Base-by-base conservation (phyloP, 2,329 filamentous ascomycete species). In the Fusarium anthophilum region DNA sequence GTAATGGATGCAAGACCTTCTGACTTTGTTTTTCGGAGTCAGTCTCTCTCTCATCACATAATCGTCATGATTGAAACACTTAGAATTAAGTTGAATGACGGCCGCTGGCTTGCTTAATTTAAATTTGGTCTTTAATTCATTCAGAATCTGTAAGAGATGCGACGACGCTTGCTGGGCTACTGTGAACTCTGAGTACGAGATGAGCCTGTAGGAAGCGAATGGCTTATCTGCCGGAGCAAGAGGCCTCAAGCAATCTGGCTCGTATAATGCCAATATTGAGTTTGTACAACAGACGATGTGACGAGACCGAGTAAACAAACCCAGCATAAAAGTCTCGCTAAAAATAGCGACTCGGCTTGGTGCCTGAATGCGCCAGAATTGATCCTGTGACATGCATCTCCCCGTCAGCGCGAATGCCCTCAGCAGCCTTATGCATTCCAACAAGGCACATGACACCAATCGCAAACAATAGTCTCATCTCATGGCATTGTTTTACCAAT, bases 181-280 rank as follows among this genome's bases (percentile, higher is more conserved):
- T 1, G 32, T 15, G 7, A 22, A 15, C 3, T 20, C 30, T n/a
- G 18, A 37, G 18, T 26, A 37, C 30, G 30, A 26, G 18, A 26
- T 37, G 13, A 22, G n/a, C 50, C 13, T 37, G 17, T 14, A 11
- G 6, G 18, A 53, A 26, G 5, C 13, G 22, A 35, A 24, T 26
- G 32, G 50, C 17, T 53, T 37, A 37, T 53, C 18, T 15, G n/a
- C 18, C 22, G 4, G n/a, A 37, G n/a, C 13, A 15, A 26, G 50
- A 18, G 24, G 51, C 51, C 35, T 14, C 8, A 9, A 54, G 11
- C 24, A 14, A 18, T 5, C 6, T 41, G 10, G 24, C 35, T 30
- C 51, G 51, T 41, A 58, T 58, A 58, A 48, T 47, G 30, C 17
- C 55, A 47, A 48, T 58, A 37, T 58, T 48, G 18, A 58, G n/a